Conservation (phyloP, 2,329 filamentous ascomycete genomes). For the Ophiostoma himal-ulmi region DNA sequence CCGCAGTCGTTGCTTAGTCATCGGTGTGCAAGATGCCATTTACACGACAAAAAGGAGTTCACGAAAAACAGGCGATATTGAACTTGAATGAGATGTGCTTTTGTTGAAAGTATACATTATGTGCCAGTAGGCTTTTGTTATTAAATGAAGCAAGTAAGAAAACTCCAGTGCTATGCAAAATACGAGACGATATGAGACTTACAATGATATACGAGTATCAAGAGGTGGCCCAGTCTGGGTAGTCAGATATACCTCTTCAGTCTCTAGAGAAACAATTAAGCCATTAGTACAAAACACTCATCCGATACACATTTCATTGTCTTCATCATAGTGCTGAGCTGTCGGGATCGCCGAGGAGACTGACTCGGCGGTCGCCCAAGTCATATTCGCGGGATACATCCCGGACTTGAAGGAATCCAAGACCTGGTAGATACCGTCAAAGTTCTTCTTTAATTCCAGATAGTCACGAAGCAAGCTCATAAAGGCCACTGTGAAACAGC, state of each 20-base stretch:
- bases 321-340: background rate
- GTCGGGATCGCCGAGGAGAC: background rate
- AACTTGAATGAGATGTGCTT: background rate
- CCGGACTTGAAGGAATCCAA: background rate
- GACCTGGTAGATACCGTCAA: background rate
- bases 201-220: background rate
- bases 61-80: background rate
- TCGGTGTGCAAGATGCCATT: background rate
- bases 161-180: background rate
- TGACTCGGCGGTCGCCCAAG: background rate
- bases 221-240: background rate
- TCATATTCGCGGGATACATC: background rate
- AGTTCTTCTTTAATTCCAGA: background rate
- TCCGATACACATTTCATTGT: background rate
- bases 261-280: background rate
- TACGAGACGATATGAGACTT: background rate
- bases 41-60: background rate
- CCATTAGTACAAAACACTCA: background rate
- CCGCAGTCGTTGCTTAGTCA: background rate
- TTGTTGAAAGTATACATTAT: background rate
- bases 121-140: background rate
- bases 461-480: constrained; percentile 13
- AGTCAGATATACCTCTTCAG: background rate
- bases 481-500: constrained; percentile 18
- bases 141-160: background rate